Evolutionary conservation across 305 asterid species (phyloP).

Genomic region (Fraxinus velutina): DNA sequence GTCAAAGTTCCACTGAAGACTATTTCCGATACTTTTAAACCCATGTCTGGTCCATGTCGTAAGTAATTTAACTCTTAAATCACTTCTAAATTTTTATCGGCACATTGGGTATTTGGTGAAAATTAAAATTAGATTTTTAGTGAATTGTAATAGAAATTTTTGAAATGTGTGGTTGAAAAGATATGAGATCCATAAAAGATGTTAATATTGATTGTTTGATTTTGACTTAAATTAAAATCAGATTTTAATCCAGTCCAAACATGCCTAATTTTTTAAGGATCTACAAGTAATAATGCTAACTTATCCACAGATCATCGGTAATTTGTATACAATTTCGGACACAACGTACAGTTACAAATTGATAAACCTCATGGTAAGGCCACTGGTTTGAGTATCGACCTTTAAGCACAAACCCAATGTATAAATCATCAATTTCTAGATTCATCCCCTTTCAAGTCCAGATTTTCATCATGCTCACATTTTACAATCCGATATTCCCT

Average conservation of each 20-base stretch:
- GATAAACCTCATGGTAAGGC: not conserved
- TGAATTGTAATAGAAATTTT: too few species aligned
- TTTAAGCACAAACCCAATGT: not conserved
- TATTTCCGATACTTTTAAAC: not conserved
- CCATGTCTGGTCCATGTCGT: not conserved
- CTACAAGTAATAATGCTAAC: not conserved
- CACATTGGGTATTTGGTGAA: not conserved
- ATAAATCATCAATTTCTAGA: slow-evolving; percentile 22
- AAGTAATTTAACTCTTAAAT: not conserved
- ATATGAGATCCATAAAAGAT: too few species aligned
- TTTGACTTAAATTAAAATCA: too few species aligned
- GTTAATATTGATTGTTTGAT: too few species aligned
- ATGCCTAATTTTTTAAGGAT: not conserved
- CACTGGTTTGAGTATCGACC: not conserved
- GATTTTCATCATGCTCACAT: slow-evolving; percentile 16
- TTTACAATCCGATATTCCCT: slow-evolving; percentile 51
- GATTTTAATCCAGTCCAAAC: too few species aligned
- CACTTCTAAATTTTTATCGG: not conserved
- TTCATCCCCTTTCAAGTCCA: slow-evolving; percentile 38
- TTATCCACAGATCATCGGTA: not conserved
- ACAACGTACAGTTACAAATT: not conserved
- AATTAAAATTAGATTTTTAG: too few species aligned
- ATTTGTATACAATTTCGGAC: not conserved
- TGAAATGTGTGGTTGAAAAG: too few species aligned
- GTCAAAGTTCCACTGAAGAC: not conserved